These are phyloP conservation scores for Chytriomyces sp. DNA, from an alignment of 192 early-diverging fungal genomes.

Conservation along the genomic window DNA sequence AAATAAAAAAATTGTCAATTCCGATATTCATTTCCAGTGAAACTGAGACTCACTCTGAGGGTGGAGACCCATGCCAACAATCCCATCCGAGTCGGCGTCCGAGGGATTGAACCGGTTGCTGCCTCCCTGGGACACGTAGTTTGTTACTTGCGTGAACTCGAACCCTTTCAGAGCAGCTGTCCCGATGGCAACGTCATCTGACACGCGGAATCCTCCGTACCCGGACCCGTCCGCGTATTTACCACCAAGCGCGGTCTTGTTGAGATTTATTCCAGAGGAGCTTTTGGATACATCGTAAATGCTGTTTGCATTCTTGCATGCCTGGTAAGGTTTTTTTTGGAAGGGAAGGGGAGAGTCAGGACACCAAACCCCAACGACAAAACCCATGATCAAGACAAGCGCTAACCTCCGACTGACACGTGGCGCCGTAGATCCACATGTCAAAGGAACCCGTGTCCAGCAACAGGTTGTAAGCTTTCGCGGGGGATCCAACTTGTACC, in stretches of 20 bases:
- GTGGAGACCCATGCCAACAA: conserved; percentile 30
- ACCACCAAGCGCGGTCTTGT: conserved; percentile 3
- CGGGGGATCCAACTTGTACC: conserved; percentile 49
- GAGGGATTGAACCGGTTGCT: neutral
- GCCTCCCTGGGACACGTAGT: neutral
- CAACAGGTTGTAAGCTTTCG: conserved; percentile 39
- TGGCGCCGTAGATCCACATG: conserved; percentile 47
- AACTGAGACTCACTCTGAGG: neutral
- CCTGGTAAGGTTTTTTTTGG: conserved; percentile 4
- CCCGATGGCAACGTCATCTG: neutral
- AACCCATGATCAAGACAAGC: neutral
- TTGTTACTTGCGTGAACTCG: conserved; percentile 20
- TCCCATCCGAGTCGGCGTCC: neutral
- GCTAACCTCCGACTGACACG: conserved; percentile 15
- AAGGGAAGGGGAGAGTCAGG: too few species aligned
- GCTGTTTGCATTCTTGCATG: conserved; percentile 11
- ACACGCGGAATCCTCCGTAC: conserved; percentile 8
- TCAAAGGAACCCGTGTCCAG: conserved; percentile 54
- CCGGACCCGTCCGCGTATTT: conserved; percentile 15
- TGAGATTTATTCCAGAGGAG: conserved; percentile 9
- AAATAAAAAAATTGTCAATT: too few species aligned
- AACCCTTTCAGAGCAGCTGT: neutral
- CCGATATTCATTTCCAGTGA: too few species aligned
- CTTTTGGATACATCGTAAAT: conserved; percentile 4
- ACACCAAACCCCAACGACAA: too few species aligned